Conservation (phyloP, 2,329 filamentous ascomycete species). For the Apiospora arundinis region DNA sequence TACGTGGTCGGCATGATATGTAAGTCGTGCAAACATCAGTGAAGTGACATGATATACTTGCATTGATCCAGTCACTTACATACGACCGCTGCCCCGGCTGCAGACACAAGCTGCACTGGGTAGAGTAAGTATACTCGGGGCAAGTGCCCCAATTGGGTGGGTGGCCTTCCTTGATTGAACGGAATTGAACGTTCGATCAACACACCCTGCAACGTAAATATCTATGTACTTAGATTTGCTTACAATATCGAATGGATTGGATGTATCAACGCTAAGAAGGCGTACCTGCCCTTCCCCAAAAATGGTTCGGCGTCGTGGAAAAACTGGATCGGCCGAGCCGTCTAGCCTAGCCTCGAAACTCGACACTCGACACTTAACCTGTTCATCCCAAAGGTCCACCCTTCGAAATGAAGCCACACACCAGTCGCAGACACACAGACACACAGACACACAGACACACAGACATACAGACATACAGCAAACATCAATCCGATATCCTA, state of each 20-base stretch:
- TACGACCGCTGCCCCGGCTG: not conserved
- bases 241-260: not conserved
- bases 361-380: conserved; percentile 6
- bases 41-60: conserved; percentile 4
- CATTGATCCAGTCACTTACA: not conserved
- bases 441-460: not conserved
- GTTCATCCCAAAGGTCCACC: conserved; percentile 11
- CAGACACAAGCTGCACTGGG: not conserved
- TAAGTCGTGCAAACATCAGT: not conserved
- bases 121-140: not conserved
- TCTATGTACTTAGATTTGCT: not conserved
- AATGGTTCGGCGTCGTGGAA: conserved; percentile 6
- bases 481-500: not conserved
- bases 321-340: conserved; percentile 17
- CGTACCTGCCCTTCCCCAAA: not conserved
- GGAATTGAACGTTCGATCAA: conserved; percentile 8
- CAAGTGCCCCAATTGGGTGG: conserved; percentile 7
- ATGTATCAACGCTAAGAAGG: not conserved
- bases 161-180: not conserved
- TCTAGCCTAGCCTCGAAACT: conserved; percentile 5
- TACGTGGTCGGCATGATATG: not conserved
- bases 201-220: not conserved
- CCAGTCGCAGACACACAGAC: not conserved
- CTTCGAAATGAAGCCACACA: not conserved
- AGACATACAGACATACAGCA: not conserved